Evolutionary conservation across 2,329 filamentous ascomycete species (phyloP), one percentile per base, ranked within the genome.

Genomic region (Xenoacremonium recifei): DNA sequence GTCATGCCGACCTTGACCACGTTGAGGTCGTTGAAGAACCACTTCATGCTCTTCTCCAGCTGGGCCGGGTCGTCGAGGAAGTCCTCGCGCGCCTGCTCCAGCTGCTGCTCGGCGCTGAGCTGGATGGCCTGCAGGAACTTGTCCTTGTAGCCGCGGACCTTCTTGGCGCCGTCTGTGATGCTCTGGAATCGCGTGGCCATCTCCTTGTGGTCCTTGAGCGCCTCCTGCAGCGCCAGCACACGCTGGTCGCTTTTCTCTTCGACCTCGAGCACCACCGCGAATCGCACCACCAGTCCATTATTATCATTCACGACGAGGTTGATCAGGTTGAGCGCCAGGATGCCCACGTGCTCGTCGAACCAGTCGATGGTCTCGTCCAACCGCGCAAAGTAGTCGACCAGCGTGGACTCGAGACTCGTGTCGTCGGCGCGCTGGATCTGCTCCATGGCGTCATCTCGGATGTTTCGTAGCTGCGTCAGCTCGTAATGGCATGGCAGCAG

Each of bases 21-120:
- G 65, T 95, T 95, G 27, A 99, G 78, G 64, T 99, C 92, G 69
- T 97, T 96, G 72, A 97, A 99, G 68, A 84, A 99, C 93, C 93
- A 99, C 59, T 87, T 87, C 68, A 96, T 81, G 51, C 80, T 83
- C 72, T 96, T 96, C 50, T 95, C 88, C 35, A 99, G 75, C 57
- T 80, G 82, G 37, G 84, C 79, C 0, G 93, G 88, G 59, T 97
- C 89, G 27, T 85, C 86, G 39, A 92, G 69, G 64, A 99, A 97
- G 35, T 83, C 79, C 40, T 86, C 79, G 44, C 83, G 80, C 30
- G 82, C 79, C 45, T 81, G 75, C 11, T 82, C 80, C 55, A 96
- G 89, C 58, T 92, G 86, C 33, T 77, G 79, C 59, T 87, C 77
- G 6, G 85, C 87, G 49, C 82, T 84, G 44, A 84, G 73, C 56